Base-by-base conservation (phyloP, 805 yeast genomes). In the Barnettozyma sp. region DNA sequence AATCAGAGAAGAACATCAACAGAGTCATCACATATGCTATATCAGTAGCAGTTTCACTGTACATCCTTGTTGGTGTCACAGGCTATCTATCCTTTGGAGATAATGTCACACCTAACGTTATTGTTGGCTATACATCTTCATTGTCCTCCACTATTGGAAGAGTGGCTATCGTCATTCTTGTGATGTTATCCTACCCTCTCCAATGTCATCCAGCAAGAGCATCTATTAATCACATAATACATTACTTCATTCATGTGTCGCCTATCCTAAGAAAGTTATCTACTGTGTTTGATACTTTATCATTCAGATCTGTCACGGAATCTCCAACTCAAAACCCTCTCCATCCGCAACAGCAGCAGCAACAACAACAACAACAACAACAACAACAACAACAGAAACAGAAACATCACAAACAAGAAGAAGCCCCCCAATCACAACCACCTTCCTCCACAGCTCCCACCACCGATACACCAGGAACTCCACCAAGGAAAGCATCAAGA, bases 41-140 rank as follows among this genome's bases (percentile, higher is more conserved):
- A 41, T 64, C 70, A 1, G 55, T 73, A 5, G 83, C 95, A 1
- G 64, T 77, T 40, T 36, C 56, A 0, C 62, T 85, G 18, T 88
- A 88, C 55, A 54, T 81, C 2, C 42, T 72, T 2, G 90, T 87
- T 17, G 97, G 97, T 0, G 55, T 82, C 5, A 52, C 82, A 1
- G 97, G 97, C 0, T 88, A 88, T 58, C 63, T 82, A 33, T 82
- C 96, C 0, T 87, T 82, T 64, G 97, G 97, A 31, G 79, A 78
- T 49, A 65, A 70, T 23, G 90, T 85, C 19, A 63, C 66, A 14
- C 94, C 94, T 17, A 87, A 87, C 52, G 77, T 87, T 44, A 81
- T 88, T 35, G 73, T 78, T 34, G 74, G 81, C 73, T 88, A 83
- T 55, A 79, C 86, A 0, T 68, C 68, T 26, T 67, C 78, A 0